Evolutionary conservation across 805 yeast species (phyloP).

Genomic region (Ogataea pignaliae): DNA sequence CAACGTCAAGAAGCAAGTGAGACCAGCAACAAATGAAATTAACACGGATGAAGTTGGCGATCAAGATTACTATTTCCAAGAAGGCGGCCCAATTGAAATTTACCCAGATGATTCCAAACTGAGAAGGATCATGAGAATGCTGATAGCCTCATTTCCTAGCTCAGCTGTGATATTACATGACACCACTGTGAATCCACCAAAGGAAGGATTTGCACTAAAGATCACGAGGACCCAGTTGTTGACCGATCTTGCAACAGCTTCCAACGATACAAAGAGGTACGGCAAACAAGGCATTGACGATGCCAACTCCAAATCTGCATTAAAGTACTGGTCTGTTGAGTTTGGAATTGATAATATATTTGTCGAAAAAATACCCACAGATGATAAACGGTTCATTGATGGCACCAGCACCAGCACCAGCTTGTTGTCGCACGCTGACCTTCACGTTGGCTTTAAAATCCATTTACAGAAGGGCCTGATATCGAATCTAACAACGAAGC

Average conservation of each 20-base stretch:
- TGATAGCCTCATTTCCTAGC: constrained; percentile 20
- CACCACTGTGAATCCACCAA: constrained; percentile 2
- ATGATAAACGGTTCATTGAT: too few species aligned
- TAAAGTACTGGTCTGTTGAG: constrained; percentile 6
- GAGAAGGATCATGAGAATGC: constrained; percentile 9
- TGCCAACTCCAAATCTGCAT: neutral
- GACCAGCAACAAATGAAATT: neutral
- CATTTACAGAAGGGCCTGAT: constrained; percentile 17
- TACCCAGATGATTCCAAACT: constrained; percentile 11
- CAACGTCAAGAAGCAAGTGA: neutral
- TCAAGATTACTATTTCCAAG: constrained; percentile 6
- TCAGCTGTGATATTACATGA: constrained; percentile 14
- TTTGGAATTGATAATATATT: constrained; percentile 3
- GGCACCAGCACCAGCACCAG: neutral
- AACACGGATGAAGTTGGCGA: neutral
- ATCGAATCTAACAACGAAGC: constrained; percentile 6
- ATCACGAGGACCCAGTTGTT: neutral
- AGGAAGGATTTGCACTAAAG: neutral
- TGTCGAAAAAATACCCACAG: neutral
- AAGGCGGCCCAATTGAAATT: constrained; percentile 15
- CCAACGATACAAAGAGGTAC: constrained; percentile 2
- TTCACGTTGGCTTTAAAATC: constrained; percentile 12
- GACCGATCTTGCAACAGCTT: constrained; percentile 4
- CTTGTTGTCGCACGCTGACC: neutral
- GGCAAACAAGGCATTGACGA: neutral